These are phyloP conservation scores for Coffea humblotiana DNA, from an alignment of 305 asterid species.

Conservation along the genomic window DNA sequence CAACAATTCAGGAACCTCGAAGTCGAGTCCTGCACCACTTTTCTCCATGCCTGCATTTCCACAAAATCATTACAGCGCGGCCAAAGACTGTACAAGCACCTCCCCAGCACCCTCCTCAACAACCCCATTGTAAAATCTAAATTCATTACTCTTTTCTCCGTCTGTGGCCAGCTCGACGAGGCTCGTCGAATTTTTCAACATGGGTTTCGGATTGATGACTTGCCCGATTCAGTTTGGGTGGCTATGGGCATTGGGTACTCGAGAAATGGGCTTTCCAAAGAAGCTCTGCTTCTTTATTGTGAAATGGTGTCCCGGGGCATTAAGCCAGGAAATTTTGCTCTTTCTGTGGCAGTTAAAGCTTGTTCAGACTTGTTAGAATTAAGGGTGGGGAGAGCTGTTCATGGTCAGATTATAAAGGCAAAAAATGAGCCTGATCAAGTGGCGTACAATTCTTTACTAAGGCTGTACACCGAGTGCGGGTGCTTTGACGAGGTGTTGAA, in stretches of 20 bases:
- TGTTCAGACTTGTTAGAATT: constrained; percentile 30
- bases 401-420: constrained; percentile 40
- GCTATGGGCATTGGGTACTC: constrained; percentile 48
- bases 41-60: constrained; percentile 47
- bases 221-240: constrained; percentile 44
- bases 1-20: constrained; percentile 15
- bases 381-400: constrained; percentile 37
- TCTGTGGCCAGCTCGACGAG: constrained; percentile 40
- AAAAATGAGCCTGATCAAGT: constrained; percentile 46
- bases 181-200: constrained; percentile 40
- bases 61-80: constrained; percentile 43
- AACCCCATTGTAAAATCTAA: constrained; percentile 39
- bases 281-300: constrained; percentile 37
- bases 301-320: constrained; percentile 33
- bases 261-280: constrained; percentile 31
- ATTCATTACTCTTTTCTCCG: constrained; percentile 49
- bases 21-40: constrained; percentile 32
- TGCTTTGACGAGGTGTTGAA: constrained; percentile 31
- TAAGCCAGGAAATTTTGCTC: constrained; percentile 38
- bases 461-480: constrained; percentile 42
- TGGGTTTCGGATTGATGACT: constrained; percentile 27
- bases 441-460: constrained; percentile 47
- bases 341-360: constrained; percentile 47
- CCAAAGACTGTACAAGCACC: constrained; percentile 34
- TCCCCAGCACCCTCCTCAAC: constrained; percentile 33